Base-by-base conservation (phyloP, 805 yeast species). In the Candida nitratophila region DNA sequence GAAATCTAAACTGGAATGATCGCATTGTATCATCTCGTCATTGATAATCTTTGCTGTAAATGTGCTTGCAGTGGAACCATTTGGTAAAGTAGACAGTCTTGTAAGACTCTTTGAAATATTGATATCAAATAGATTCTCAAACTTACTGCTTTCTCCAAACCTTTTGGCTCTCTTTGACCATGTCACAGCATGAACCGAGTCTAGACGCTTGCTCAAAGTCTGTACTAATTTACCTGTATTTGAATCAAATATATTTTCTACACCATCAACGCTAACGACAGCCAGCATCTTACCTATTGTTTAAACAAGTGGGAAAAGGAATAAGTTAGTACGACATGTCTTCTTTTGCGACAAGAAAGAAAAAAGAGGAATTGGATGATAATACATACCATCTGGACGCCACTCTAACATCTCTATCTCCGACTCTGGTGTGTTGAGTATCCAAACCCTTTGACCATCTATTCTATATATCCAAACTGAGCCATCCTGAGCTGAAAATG, bases 381-480 rank as follows among this genome's bases (percentile, higher is more conserved):
- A 24, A 24, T 19, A 39, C 43, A n/a, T 31, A 44, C 50, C 50
- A 39, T 47, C 50, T 2, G 45, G 44, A 20, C 47, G 35, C 44
- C 47, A 36, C n/a, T 12, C 40, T n/a, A 39, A 26, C 16, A 22
- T 15, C 33, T n/a, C 35, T 29, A 44, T 42, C 32, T 20, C 36
- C 16, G 35, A 31, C 3, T 33, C 44, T 14, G 42, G 29, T n/a
- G 39, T 22, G 36, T 35, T 40, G 5, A 45, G 31, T 20, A 56
- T 57, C 68, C 65, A 65, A 15, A 63, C 66, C 33, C 51, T 47
- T 43, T 64, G 62, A 39, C 63, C 60, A 14, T 57, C 58, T 19
- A 59, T 44, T 45, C 70, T 47, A 35, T 59, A 61, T 9, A 60
- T 49, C 60, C 60, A 59, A 14, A 65, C 41, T 1, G 61, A 56